phyloP scores from a whole-genome alignment of 768 basidiomycete genomes.

The Phanerochaete sordida region DNA sequence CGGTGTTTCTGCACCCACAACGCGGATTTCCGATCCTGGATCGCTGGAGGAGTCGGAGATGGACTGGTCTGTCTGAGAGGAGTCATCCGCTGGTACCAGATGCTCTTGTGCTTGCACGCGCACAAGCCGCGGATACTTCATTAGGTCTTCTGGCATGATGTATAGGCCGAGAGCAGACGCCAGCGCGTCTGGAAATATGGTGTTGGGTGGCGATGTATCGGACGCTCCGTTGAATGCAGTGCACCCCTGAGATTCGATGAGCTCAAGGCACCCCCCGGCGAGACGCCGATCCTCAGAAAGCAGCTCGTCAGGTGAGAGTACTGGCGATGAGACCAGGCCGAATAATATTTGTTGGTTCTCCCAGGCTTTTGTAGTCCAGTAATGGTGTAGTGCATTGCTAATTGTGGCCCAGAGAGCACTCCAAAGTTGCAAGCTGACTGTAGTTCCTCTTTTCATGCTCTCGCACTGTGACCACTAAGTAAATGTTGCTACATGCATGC shows the following conservation, averaged over 20 bases:
- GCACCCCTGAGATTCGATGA: background rate
- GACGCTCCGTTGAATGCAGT: background rate
- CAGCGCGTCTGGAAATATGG: background rate
- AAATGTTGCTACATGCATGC: too few species aligned
- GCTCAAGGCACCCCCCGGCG: background rate
- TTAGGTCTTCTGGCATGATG: background rate
- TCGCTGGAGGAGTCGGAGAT: too few species aligned
- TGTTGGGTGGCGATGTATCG: background rate
- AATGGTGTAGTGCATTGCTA: background rate
- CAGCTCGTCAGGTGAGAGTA: background rate
- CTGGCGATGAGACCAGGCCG: background rate
- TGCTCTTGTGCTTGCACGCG: too few species aligned
- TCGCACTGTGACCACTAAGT: too few species aligned
- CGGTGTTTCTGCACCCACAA: too few species aligned
- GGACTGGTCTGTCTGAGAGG: too few species aligned
- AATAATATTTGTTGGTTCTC: background rate
- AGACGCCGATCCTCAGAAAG: background rate
- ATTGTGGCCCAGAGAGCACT: background rate
- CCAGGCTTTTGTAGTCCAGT: background rate
- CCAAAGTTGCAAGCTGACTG: too few species aligned
- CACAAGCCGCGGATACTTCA: too few species aligned
- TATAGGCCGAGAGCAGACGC: background rate
- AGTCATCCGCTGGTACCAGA: background rate
- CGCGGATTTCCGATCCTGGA: too few species aligned
- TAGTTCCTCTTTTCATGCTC: too few species aligned